Percentiles rank a stretch among this genome's conserved stretches.
phyloP scores from a whole-genome alignment of 2,329 filamentous ascomycete species.

The Scedosporium dehoogii region DNA sequence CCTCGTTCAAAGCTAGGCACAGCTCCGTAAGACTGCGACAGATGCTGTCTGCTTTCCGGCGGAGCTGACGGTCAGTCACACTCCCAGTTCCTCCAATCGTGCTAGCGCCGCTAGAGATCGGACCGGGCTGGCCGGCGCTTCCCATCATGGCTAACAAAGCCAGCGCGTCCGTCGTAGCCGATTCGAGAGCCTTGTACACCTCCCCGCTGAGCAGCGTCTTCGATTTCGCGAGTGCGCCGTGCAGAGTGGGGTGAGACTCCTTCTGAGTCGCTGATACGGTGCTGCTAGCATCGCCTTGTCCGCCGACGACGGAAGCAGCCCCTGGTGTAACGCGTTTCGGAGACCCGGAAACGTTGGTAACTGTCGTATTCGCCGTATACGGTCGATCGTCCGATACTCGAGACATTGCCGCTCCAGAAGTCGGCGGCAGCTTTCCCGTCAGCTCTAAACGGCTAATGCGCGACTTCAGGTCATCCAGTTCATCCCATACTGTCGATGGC shows the following conservation, averaged over 20 bases:
- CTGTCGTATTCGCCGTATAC: conserved; percentile 79
- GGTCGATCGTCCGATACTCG: conserved; percentile 71
- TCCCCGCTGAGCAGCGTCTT: conserved; percentile 59
- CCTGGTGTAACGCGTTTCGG: conserved; percentile 51
- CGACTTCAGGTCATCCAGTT: conserved; percentile 89
- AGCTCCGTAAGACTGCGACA: conserved; percentile 90
- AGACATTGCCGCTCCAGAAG: conserved; percentile 70
- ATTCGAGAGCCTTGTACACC: conserved; percentile 70
- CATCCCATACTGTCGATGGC: conserved; percentile 93
- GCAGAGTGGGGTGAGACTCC: conserved; percentile 67
- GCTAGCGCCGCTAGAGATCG: conserved; percentile 58
- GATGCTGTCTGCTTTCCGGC: conserved; percentile 84
- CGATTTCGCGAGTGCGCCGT: conserved; percentile 71
- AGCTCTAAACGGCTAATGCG: conserved; percentile 83
- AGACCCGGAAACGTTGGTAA: conserved; percentile 79
- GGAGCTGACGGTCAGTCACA: conserved; percentile 71
- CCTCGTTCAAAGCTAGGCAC: conserved; percentile 71
- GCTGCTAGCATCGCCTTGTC: conserved; percentile 32
- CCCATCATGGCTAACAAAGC: conserved; percentile 70
- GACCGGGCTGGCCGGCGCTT: conserved; percentile 55
- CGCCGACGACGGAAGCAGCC: conserved; percentile 35
- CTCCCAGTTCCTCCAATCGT: conserved; percentile 44
- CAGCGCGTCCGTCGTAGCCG: conserved; percentile 72
- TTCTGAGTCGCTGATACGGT: conserved; percentile 29
- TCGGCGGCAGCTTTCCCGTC: conserved; percentile 76